phyloP scores from a whole-genome alignment of 2,329 filamentous ascomycete species.

The Penicillium aurantiogriseum region DNA sequence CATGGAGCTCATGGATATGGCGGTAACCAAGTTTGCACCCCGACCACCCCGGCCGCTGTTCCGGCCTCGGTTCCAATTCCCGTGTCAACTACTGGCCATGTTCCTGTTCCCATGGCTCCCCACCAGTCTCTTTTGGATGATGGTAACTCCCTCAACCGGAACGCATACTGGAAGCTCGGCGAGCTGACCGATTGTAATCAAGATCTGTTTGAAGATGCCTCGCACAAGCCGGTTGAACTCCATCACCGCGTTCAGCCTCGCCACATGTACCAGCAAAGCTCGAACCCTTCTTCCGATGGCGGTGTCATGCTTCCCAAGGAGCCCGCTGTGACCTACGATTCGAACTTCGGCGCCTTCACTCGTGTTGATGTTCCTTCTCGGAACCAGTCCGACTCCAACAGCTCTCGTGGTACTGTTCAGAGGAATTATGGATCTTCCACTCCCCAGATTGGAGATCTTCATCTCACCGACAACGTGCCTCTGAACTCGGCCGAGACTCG shows the following conservation, averaged over 20 bases:
- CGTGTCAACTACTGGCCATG: background rate
- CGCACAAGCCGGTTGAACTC: background rate
- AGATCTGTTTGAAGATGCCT: background rate
- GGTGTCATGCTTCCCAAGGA: conserved; percentile 18
- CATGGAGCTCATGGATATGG: background rate
- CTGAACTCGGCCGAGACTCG: background rate
- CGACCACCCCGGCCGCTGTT: background rate
- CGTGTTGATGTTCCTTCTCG: background rate
- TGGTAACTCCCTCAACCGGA: background rate
- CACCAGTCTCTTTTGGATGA: background rate
- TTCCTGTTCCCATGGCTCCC: background rate
- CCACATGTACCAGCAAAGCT: background rate
- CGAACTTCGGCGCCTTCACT: background rate
- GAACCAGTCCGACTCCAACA: background rate
- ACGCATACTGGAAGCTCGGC: background rate
- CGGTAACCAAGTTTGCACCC: background rate
- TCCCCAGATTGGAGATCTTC: background rate
- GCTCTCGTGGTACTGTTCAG: background rate
- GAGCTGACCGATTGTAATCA: background rate
- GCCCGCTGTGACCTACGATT: background rate
- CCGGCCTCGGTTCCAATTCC: background rate
- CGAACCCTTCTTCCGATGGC: background rate
- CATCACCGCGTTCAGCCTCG: background rate
- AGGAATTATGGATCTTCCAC: background rate
- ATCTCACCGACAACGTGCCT: background rate